Base-by-base conservation (phyloP, 257 asterid species). In the Nicotiana undulata region DNA sequence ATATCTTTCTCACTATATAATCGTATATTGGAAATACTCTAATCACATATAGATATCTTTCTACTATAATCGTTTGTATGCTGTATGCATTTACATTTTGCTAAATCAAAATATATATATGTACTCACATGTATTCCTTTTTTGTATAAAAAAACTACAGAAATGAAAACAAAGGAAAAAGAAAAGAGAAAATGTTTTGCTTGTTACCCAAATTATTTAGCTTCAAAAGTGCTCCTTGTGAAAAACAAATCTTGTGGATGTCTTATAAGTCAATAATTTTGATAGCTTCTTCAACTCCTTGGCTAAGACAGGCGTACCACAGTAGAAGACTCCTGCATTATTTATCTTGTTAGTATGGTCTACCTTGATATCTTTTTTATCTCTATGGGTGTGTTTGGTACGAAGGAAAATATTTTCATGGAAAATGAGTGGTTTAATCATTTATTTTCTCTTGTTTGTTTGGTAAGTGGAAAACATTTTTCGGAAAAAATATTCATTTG, bases 291-390 rank as follows among this genome's bases (percentile, higher is more conserved):
- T 91, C 76, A 92, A 88, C 82, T 92, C 94, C 90, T 92, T 89
- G 29, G 95, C 95, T 86, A 92, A 79, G 64, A 85, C 89, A 13
- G 95, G 95, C 88, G 81, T 86, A 79, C 97, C 97, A 78, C 95
- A 92, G 76, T 89, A 90, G 88, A 91, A 92, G 66, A 92, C 94
- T 79, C 97, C 95, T 92, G 56, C 56, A 51, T 15, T 18, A 51
- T 51, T 51, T 51, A 51, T 13, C 56, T 51, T 51, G 56, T 51
- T 51, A 51, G 18, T 5, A 51, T 8, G 49, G 15, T 13, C 56
- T 51, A 51, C 6, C 56, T 49, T 49, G 16, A 49, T 49, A 49
- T 49, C 55, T 49, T 49, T 49, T 46, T 10, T 1, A 7, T 37
- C 2, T 37, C 46, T 37, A 26, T n/a, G n/a, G n/a, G n/a, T n/a